phyloP scores from a whole-genome alignment of 1,284 basidiomycete genomes.

The Sanghuangporus baumii region DNA sequence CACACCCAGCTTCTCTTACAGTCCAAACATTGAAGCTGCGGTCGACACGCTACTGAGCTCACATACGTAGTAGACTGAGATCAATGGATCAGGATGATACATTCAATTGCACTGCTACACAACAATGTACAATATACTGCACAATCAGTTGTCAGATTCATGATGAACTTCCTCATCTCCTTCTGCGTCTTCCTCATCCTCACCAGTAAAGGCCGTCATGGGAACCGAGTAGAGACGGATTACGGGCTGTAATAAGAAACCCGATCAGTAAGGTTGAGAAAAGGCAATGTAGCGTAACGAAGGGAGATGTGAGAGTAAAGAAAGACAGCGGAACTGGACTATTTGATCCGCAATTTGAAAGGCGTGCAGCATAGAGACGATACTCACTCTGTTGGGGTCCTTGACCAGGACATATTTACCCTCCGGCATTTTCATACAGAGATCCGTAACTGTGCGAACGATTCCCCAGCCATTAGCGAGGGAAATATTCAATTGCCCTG shows the following conservation, averaged over 20 bases:
- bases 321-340: not conserved
- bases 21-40: constrained; percentile 72
- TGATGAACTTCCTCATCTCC: constrained; percentile 45
- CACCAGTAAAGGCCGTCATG: constrained; percentile 72
- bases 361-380: not conserved
- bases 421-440: constrained; percentile 92
- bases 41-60: constrained; percentile 71
- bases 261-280: constrained; percentile 15
- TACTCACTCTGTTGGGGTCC: constrained; percentile 89
- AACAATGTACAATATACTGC: not conserved
- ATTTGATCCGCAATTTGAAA: not conserved
- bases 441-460: constrained; percentile 87
- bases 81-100: not conserved
- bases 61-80: constrained; percentile 24
- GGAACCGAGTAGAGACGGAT: constrained; percentile 94
- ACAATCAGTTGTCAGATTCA: constrained; percentile 27
- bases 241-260: constrained; percentile 59
- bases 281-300: constrained; percentile 15
- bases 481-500: constrained; percentile 92
- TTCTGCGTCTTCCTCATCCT: constrained; percentile 51
- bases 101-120: not conserved
- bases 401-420: constrained; percentile 95
- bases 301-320: not conserved
- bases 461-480: constrained; percentile 98
- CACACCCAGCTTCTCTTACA: constrained; percentile 26